Conservation (phyloP, 306 rosid species). For the Hippophae rhamnoides region DNA sequence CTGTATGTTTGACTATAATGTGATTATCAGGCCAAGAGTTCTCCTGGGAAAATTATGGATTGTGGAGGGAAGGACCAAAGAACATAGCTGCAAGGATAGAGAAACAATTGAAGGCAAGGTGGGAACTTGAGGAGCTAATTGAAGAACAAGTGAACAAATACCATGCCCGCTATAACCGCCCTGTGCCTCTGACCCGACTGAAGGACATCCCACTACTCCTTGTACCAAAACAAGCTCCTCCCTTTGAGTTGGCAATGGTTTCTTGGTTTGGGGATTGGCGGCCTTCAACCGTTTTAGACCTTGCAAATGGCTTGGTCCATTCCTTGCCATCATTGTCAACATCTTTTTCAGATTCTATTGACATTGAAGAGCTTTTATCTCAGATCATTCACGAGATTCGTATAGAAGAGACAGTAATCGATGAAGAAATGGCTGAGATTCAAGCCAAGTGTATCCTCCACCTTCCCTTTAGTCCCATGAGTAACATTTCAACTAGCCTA, state of each 20-base stretch:
- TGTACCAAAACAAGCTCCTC: conserved; percentile 29
- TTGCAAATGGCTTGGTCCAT: conserved; percentile 20
- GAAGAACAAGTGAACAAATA: conserved; percentile 39
- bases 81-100: conserved; percentile 32
- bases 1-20: background rate
- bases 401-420: conserved; percentile 34
- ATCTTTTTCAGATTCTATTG: conserved; percentile 6
- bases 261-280: conserved; percentile 46
- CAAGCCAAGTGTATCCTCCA: conserved; percentile 34
- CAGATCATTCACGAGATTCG: conserved; percentile 31
- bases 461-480: conserved; percentile 28
- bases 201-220: conserved; percentile 33
- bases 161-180: conserved; percentile 22
- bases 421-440: conserved; percentile 47
- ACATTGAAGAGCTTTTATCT: conserved; percentile 18
- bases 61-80: conserved; percentile 35
- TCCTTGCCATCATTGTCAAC: conserved; percentile 8
- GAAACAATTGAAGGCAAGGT: conserved; percentile 29
- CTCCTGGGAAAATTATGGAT: conserved; percentile 22
- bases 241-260: conserved; percentile 22
- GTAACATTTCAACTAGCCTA: conserved; percentile 9
- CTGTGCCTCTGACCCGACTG: conserved; percentile 28
- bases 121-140: conserved; percentile 36
- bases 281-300: conserved; percentile 33
- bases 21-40: conserved; percentile 22